phyloP scores from a whole-genome alignment of 2,329 filamentous ascomycete genomes.

The Phyllosticta citrichinensis region DNA sequence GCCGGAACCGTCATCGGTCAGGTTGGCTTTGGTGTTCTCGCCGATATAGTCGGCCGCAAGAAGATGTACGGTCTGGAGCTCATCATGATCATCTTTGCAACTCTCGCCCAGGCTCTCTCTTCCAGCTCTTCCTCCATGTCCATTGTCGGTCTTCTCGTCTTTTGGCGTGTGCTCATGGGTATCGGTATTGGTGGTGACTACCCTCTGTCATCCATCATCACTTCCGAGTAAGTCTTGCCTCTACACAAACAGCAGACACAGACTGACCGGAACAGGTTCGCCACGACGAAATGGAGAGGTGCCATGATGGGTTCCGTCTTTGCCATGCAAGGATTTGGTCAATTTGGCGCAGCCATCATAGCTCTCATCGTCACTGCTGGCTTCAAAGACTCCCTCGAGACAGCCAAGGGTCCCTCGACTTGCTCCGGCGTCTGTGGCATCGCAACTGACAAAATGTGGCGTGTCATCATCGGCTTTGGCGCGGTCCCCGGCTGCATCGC shows the following conservation, averaged over 20 bases:
- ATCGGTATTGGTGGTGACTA: conserved; percentile 58
- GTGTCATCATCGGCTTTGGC: conserved; percentile 69
- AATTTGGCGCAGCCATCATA: conserved; percentile 64
- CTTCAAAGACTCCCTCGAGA: conserved; percentile 54
- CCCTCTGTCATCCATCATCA: conserved; percentile 73
- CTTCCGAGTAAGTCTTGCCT: conserved; percentile 50
- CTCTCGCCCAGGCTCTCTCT: conserved; percentile 29
- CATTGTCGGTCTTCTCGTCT: conserved; percentile 29
- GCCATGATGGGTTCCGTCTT: conserved; percentile 84
- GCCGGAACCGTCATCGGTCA: conserved; percentile 78
- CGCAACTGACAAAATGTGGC: conserved; percentile 83
- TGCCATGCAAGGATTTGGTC: conserved; percentile 78
- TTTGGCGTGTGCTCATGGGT: conserved; percentile 32
- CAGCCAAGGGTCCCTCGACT: conserved; percentile 39
- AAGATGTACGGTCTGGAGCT: conserved; percentile 62
- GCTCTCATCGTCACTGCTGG: conserved; percentile 65
- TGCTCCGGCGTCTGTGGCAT: conserved; percentile 56
- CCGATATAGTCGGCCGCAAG: conserved; percentile 69
- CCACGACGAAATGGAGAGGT: conserved; percentile 74
- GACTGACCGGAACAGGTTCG: conserved; percentile 39
- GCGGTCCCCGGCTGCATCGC: conserved; percentile 71
- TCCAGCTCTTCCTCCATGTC: conserved; percentile 25
- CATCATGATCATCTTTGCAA: conserved; percentile 30
- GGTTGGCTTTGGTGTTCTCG: conserved; percentile 57
- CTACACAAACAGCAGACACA: background rate